Conservation (phyloP, 768 basidiomycete species). For the Pisolithus orientalis region DNA sequence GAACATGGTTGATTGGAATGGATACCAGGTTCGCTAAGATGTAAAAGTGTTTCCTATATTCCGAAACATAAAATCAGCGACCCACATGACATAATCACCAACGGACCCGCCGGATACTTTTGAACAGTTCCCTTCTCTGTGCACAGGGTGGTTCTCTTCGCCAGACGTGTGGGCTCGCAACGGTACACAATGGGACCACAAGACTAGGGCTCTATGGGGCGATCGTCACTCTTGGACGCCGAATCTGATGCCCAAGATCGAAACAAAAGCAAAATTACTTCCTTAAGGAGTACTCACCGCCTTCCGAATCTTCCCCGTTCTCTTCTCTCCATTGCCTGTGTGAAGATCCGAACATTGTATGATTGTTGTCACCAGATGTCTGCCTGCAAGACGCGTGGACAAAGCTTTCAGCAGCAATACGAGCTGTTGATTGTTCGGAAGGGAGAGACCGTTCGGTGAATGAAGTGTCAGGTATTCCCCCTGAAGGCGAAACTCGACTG, state of each 20-base stretch:
- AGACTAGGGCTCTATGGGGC: neutral
- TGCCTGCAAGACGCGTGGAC: neutral
- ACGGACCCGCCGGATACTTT: neutral
- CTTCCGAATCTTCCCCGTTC: no score
- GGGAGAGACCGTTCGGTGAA: neutral
- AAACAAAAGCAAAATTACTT: no score
- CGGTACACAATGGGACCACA: neutral
- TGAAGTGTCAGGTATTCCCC: neutral
- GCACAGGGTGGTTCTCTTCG: neutral
- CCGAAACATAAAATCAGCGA: no score
- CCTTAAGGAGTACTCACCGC: neutral
- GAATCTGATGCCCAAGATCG: neutral
- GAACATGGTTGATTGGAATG: no score
- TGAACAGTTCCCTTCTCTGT: neutral
- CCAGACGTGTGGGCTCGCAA: neutral
- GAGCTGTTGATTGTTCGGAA: neutral
- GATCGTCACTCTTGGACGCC: neutral
- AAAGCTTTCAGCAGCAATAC: neutral
- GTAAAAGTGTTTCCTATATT: no score
- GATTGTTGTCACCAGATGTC: neutral
- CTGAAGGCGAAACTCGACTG: neutral
- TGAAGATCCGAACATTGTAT: neutral
- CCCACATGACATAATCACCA: no score
- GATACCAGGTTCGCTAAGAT: no score
- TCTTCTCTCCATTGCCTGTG: neutral